Conservation (phyloP, 306 rosid species). For the Medicago ruthenica region DNA sequence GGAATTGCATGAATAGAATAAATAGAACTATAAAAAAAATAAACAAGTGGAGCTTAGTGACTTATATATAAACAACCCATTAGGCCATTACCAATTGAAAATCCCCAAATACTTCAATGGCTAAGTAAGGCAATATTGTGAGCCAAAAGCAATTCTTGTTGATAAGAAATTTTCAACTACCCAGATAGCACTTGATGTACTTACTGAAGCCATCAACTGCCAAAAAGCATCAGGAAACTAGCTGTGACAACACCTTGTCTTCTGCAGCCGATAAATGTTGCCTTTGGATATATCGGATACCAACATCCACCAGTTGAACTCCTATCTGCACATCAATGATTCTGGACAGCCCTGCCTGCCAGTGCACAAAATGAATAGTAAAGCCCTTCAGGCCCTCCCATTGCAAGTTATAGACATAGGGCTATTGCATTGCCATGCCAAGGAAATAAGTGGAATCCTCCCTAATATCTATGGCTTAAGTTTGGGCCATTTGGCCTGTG, state of each 20-base stretch:
- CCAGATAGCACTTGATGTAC: constrained; percentile 29
- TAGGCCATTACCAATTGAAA: constrained; percentile 53
- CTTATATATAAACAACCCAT: constrained; percentile 52
- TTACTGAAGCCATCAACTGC: constrained; percentile 61
- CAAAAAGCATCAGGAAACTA: constrained; percentile 58
- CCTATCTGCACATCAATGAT: constrained; percentile 11
- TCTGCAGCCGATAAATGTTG: constrained; percentile 47
- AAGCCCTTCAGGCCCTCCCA: neutral
- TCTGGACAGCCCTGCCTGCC: neutral
- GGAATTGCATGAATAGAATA: too few relatives aligned
- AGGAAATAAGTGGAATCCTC: neutral
- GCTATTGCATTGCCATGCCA: too few relatives aligned
- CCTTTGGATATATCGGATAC: neutral
- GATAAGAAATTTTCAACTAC: neutral
- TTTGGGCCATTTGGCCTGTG: neutral
- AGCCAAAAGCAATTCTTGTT: constrained; percentile 6
- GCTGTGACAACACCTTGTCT: constrained; percentile 42
- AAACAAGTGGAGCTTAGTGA: neutral
- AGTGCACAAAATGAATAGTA: neutral
- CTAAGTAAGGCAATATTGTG: constrained; percentile 23
- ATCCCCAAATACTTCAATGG: constrained; percentile 59
- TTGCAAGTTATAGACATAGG: neutral
- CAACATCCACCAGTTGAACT: too few relatives aligned
- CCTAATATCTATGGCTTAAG: neutral
- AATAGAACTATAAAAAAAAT: too few relatives aligned